Conservation (phyloP, 2,329 filamentous ascomycete species). For the Aspergillus costaricaensis region DNA sequence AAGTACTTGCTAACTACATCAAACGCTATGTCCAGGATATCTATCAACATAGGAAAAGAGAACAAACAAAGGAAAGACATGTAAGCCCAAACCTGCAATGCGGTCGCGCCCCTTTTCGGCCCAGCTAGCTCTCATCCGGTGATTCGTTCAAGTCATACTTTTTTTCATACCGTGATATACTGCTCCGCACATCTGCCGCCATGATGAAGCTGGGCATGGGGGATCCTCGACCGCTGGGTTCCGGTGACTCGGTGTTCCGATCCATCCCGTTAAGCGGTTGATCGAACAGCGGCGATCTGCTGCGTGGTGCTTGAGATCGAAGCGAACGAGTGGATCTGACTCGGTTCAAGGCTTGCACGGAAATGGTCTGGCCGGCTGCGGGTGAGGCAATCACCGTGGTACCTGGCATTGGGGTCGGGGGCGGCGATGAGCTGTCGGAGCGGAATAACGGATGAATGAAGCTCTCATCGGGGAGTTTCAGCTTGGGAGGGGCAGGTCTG, state of each 20-base stretch:
- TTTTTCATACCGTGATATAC: constrained; percentile 28
- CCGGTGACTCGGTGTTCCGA: constrained; percentile 9
- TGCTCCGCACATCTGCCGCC: constrained; percentile 26
- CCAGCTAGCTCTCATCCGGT: constrained; percentile 28
- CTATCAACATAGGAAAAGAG: constrained; percentile 1
- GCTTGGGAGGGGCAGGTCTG: constrained; percentile 20
- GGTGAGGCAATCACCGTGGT: constrained; percentile 60
- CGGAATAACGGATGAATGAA: constrained; percentile 63
- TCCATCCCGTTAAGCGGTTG: constrained; percentile 12
- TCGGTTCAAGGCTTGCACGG: constrained; percentile 38
- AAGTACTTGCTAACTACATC: constrained; percentile 3
- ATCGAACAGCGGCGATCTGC: constrained; percentile 23
- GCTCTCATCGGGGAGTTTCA: constrained; percentile 44
- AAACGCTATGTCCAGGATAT: constrained; percentile 12
- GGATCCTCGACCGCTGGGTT: constrained; percentile 8
- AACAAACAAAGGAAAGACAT: constrained; percentile 13
- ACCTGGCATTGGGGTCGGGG: constrained; percentile 53
- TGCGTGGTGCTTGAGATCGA: constrained; percentile 25
- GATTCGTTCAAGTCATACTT: constrained; percentile 33
- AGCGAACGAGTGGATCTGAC: constrained; percentile 39
- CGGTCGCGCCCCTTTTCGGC: not conserved
- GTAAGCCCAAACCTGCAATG: not conserved
- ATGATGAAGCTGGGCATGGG: constrained; percentile 19
- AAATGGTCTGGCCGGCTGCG: constrained; percentile 55
- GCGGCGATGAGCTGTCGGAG: constrained; percentile 54